Evolutionary conservation across 2,329 filamentous ascomycete species (phyloP).

Genomic region (Emydomyces testavorans): DNA sequence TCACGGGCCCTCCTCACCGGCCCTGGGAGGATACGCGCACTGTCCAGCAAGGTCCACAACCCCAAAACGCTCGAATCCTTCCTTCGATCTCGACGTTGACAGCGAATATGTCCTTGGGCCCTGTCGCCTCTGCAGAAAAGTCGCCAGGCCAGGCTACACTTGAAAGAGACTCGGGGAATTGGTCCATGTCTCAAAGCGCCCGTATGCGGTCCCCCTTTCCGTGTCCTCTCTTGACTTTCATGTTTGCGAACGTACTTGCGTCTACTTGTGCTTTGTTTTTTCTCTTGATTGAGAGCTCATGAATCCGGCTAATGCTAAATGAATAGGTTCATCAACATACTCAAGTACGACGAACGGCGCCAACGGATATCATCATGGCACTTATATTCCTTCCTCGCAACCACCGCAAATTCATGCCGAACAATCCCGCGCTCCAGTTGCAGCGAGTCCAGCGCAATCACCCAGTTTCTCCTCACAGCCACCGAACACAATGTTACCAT

Average conservation of each 20-base stretch:
- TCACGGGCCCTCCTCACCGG: constrained; percentile 31
- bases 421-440: constrained; percentile 17
- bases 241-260: not conserved
- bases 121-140: constrained; percentile 29
- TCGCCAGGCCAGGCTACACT: constrained; percentile 34
- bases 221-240: not conserved
- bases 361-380: constrained; percentile 33
- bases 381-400: constrained; percentile 18
- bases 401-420: constrained; percentile 35
- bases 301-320: constrained; percentile 14
- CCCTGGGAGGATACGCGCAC: constrained; percentile 34
- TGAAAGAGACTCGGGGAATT: constrained; percentile 48
- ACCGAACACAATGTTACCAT: constrained; percentile 40
- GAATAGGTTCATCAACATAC: constrained; percentile 38
- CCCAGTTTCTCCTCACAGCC: constrained; percentile 31
- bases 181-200: constrained; percentile 49
- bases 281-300: not conserved
- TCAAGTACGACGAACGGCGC: constrained; percentile 38
- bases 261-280: not conserved
- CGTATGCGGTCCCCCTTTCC: constrained; percentile 34
- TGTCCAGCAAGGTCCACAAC: constrained; percentile 32
- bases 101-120: constrained; percentile 30
- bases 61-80: constrained; percentile 32
- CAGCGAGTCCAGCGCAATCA: not conserved
- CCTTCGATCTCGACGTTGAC: constrained; percentile 40